Percentiles rank a stretch among this genome's conserved stretches.
Evolutionary conservation across 2,329 filamentous ascomycete genomes (phyloP).

Genomic region (Claviceps purpurea): DNA sequence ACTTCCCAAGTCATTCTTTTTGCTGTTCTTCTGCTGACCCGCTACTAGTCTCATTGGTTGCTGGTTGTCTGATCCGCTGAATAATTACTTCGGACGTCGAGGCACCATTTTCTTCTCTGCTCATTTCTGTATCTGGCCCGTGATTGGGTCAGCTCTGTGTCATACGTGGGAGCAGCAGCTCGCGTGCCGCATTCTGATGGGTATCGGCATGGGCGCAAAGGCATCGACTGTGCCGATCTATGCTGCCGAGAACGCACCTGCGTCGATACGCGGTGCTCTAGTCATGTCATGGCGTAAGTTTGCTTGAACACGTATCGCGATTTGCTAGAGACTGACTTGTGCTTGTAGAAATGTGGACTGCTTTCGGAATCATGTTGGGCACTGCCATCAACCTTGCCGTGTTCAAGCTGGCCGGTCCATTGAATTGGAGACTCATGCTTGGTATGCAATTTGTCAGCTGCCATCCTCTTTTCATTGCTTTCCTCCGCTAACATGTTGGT

Average conservation of each 20-base stretch:
- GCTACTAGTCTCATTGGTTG: constrained; percentile 32
- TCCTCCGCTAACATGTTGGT: neutral
- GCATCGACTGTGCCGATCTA: constrained; percentile 53
- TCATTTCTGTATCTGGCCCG: constrained; percentile 28
- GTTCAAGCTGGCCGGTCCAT: constrained; percentile 11
- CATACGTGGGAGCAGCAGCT: constrained; percentile 55
- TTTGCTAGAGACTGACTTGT: neutral
- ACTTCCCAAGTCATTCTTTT: neutral
- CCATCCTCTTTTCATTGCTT: accelerated
- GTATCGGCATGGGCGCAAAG: constrained; percentile 55
- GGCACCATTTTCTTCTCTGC: constrained; percentile 54
- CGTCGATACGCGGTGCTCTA: constrained; percentile 56
- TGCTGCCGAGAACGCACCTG: constrained; percentile 59
- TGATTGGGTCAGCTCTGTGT: constrained; percentile 45
- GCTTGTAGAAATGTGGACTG: constrained; percentile 46
- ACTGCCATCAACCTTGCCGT: constrained; percentile 22
- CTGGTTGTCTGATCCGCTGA: constrained; percentile 47
- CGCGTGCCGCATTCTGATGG: constrained; percentile 50
- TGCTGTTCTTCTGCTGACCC: neutral
- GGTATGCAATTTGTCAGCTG: constrained; percentile 17
- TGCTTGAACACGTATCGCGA: constrained; percentile 36
- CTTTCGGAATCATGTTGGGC: constrained; percentile 37
- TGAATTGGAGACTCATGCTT: constrained; percentile 30
- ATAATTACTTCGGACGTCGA: constrained; percentile 49
- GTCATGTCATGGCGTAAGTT: constrained; percentile 61